Evolutionary conservation across 768 basidiomycete genomes (phyloP), one percentile per base, ranked within the genome.

Genomic region (Tricholoma hemisulphureum): DNA sequence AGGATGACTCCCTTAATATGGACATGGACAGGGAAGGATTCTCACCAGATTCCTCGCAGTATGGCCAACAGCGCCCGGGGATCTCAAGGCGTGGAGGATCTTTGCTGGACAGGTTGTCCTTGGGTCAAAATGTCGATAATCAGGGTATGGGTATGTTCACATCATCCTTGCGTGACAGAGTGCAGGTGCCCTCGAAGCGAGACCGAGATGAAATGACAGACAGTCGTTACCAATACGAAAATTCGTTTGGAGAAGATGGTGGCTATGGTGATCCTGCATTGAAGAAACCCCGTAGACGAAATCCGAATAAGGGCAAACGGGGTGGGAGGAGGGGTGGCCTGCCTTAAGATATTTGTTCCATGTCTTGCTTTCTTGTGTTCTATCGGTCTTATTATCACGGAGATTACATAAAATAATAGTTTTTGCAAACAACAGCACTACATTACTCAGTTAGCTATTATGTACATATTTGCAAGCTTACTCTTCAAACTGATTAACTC

Each of bases 131-230:
- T 26, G 57, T 58, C 21, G 56, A 58, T 23, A 56, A 61, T 9
- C 11, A 56, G 2, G 46, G 56, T 11, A 39, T 58, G 28, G 62
- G 57, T 24, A 24, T 31, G 6, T 50, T n/a, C 54, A 24, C 71
- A 14, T 59, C 71, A 20, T 74, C 77, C 2, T 63, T 78, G 57
- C 70, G 73, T 24, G 77, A 78, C 41, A 65, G 78, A 53, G 69
- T 78, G 2, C 66, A 69, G 45, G 68, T 77, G 21, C 77, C 77
- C 8, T 68, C 73, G 28, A 79, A 79, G 62, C 66, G 78, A 57
- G 75, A 75, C 57, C 66, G 70, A 28, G 73, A 75, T 0, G 75
- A 76, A n/a, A 67, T 72, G 67, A 53, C 45, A 10, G 54, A 57
- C 1, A 51, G 61, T 45, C 45, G 53, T 6, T 63, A 57, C 41